These are phyloP conservation scores for Taphrina deformans DNA, from an alignment of 1,139 yeast species.

Conservation along the genomic window DNA sequence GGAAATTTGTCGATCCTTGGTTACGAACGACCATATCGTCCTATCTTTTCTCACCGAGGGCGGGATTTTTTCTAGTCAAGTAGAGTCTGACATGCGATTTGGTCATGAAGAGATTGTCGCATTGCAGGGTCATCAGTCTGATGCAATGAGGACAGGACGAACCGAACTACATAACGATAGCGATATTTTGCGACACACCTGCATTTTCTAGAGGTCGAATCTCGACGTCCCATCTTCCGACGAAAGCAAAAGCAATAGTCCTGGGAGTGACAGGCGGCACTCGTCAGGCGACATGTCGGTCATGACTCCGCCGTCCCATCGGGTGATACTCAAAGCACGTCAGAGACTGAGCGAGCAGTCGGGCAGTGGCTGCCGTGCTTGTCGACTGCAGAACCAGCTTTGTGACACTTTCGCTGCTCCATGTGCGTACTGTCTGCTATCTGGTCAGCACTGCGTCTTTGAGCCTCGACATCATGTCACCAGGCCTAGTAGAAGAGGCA, in stretches of 20 bases:
- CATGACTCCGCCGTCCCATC: neutral
- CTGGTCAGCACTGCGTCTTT: neutral
- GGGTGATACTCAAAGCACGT: neutral
- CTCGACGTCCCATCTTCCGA: too few relatives aligned
- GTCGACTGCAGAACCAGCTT: neutral
- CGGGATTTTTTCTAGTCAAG: too few relatives aligned
- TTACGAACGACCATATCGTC: too few relatives aligned
- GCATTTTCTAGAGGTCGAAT: too few relatives aligned
- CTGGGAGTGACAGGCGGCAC: too few relatives aligned
- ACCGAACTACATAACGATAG: too few relatives aligned
- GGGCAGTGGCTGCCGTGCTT: neutral
- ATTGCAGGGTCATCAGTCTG: neutral
- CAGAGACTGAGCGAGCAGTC: neutral
- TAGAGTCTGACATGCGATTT: too few relatives aligned
- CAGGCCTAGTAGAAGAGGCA: neutral
- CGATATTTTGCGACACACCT: too few relatives aligned
- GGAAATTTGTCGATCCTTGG: neutral
- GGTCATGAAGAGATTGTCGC: neutral
- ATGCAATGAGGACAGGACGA: neutral
- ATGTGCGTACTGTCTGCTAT: neutral
- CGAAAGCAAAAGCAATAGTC: too few relatives aligned
- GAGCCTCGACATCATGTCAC: neutral
- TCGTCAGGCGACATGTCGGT: neutral
- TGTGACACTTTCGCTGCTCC: neutral
- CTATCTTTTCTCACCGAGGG: too few relatives aligned